phyloP scores from a whole-genome alignment of 2,329 filamentous ascomycete species.

The Xylaria polymorpha region DNA sequence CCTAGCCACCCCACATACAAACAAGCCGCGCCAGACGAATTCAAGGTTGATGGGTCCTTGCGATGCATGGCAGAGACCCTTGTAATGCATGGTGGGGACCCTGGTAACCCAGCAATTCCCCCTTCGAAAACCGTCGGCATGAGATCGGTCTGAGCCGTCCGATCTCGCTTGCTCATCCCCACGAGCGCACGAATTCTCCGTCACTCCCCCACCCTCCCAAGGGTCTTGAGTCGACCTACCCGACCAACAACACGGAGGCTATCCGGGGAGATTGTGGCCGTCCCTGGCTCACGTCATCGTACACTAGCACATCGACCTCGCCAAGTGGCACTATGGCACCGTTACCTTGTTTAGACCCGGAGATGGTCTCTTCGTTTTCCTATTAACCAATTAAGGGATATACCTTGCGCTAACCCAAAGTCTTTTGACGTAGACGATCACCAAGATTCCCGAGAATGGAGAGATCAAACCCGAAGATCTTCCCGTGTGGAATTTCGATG shows the following conservation, averaged over 20 bases:
- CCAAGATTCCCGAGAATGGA: constrained; percentile 55
- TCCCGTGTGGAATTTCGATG: constrained; percentile 69
- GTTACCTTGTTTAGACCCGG: neutral
- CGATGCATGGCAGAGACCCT: constrained; percentile 15
- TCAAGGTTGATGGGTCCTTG: neutral
- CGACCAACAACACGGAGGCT: neutral
- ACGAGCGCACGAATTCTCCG: neutral
- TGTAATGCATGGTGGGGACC: constrained; percentile 6
- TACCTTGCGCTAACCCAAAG: constrained; percentile 33
- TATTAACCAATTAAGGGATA: constrained; percentile 20
- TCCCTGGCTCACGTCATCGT: constrained; percentile 14
- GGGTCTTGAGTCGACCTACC: neutral
- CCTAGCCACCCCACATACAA: constrained; percentile 25
- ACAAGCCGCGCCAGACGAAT: constrained; percentile 21
- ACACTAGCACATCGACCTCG: neutral
- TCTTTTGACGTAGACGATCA: constrained; percentile 58
- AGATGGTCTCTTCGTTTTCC: neutral
- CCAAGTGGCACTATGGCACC: constrained; percentile 19
- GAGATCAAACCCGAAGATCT: constrained; percentile 63
- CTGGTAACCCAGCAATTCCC: constrained; percentile 6
- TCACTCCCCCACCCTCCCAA: constrained; percentile 8
- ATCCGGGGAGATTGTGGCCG: neutral
- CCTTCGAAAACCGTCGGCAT: constrained; percentile 12
- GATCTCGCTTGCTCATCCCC: constrained; percentile 39
- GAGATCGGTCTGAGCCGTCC: constrained; percentile 37